Evolutionary conservation across 129 eudicot genomes (phyloP).

Genomic region (Oenanthe sinensis): DNA sequence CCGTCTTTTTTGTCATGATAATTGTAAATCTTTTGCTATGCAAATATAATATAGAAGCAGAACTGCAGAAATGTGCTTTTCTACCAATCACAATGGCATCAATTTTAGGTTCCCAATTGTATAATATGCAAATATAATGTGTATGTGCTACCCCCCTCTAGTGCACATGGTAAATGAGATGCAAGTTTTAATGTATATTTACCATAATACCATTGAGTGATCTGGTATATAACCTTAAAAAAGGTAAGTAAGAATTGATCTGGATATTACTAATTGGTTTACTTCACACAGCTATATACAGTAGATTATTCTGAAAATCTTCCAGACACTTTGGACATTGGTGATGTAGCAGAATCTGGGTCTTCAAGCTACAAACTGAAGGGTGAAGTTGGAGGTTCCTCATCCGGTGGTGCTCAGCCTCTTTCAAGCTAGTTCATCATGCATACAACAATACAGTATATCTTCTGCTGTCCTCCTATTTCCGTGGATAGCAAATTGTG

Average conservation of each 20-base stretch:
- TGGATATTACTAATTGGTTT: conserved; percentile 8
- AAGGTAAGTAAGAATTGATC: background rate
- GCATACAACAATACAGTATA: background rate
- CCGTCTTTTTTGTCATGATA: background rate
- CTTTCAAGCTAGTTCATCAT: conserved; percentile 1
- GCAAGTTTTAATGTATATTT: background rate
- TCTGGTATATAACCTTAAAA: no score
- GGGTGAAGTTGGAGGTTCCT: conserved; percentile 27
- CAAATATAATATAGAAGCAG: background rate
- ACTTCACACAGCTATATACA: conserved; percentile 35
- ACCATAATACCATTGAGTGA: background rate
- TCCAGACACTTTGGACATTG: conserved; percentile 78
- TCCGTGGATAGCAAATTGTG: background rate
- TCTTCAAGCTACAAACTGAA: conserved; percentile 35
- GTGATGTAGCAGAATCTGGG: conserved; percentile 65
- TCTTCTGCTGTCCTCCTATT: background rate
- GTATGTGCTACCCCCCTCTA: background rate
- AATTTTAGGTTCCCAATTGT: background rate
- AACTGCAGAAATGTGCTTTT: background rate
- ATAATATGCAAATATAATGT: no score
- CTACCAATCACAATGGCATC: background rate
- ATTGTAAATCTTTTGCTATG: background rate
- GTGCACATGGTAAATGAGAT: background rate
- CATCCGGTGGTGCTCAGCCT: conserved; percentile 23
- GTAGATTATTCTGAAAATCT: conserved; percentile 56